These are phyloP conservation scores for Drechmeria coniospora DNA, from an alignment of 2,329 filamentous ascomycete species.

Conservation along the genomic window DNA sequence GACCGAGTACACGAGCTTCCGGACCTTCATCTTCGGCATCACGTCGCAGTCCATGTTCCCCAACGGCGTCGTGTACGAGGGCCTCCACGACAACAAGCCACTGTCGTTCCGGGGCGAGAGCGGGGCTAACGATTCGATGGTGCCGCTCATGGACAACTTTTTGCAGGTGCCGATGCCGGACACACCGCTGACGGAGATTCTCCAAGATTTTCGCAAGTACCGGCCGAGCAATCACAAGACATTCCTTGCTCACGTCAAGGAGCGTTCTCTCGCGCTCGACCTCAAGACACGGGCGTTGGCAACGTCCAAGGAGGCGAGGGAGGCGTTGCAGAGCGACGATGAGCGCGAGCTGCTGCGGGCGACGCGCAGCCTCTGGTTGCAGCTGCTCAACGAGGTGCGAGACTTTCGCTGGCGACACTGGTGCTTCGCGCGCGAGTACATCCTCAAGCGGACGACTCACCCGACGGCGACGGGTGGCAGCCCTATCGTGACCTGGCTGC, in stretches of 20 bases:
- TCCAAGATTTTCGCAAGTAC: constrained; percentile 79
- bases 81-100: constrained; percentile 53
- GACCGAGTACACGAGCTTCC: constrained; percentile 72
- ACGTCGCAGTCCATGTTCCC: constrained; percentile 91
- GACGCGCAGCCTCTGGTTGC: constrained; percentile 45
- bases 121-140: constrained; percentile 89
- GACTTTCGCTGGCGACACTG: constrained; percentile 76
- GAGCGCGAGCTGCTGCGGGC: constrained; percentile 31
- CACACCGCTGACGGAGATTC: constrained; percentile 76
- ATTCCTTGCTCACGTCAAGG: constrained; percentile 60
- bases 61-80: constrained; percentile 78
- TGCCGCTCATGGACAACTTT: constrained; percentile 79
- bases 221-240: constrained; percentile 76
- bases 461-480: constrained; percentile 68
- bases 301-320: constrained; percentile 4
- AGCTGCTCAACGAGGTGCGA: constrained; percentile 57
- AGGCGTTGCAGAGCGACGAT: constrained; percentile 7
- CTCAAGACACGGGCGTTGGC: no score
- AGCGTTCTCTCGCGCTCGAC: constrained; percentile 29
- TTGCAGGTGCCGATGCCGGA: constrained; percentile 75
- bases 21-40: constrained; percentile 95
- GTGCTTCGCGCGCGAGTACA: constrained; percentile 76
- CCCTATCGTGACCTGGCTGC: constrained; percentile 72
- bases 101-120: constrained; percentile 81
- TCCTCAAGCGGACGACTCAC: constrained; percentile 61